phyloP scores from a whole-genome alignment of 768 basidiomycete species.

The Candolleomyces eurysporus region DNA sequence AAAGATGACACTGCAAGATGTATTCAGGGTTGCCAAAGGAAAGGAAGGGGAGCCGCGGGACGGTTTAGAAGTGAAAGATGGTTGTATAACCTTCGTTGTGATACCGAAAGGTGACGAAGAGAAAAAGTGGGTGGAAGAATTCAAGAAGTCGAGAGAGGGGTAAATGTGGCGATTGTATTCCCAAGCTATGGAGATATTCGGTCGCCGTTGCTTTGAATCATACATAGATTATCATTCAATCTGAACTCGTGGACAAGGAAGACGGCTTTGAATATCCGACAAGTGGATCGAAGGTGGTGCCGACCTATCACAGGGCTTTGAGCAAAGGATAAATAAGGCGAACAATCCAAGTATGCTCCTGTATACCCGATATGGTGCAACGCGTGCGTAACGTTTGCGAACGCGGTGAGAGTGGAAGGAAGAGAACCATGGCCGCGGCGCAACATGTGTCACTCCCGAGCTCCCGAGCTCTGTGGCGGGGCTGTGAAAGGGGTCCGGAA shows the following conservation, averaged over 20 bases:
- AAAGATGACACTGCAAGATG: conserved; percentile 82
- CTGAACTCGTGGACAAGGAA: not conserved
- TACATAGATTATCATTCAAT: not conserved
- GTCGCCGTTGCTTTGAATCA: not conserved
- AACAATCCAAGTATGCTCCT: too few species aligned
- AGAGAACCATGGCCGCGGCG: too few species aligned
- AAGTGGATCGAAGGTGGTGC: too few species aligned
- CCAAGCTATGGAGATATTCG: not conserved
- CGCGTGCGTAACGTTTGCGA: too few species aligned
- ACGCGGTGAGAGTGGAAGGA: too few species aligned
- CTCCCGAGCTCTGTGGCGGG: too few species aligned
- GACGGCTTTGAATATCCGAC: too few species aligned
- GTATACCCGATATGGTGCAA: too few species aligned
- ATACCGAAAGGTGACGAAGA: conserved; percentile 77
- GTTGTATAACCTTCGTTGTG: conserved; percentile 77
- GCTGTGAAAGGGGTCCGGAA: too few species aligned
- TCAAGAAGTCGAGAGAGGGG: conserved; percentile 56
- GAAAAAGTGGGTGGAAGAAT: conserved; percentile 83
- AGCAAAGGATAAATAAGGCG: too few species aligned
- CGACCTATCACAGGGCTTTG: too few species aligned
- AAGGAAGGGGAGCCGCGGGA: conserved; percentile 63
- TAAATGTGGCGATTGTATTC: not conserved
- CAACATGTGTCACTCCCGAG: too few species aligned
- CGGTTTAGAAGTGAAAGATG: conserved; percentile 82
- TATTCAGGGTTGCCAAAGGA: conserved; percentile 60